These are phyloP conservation scores for Sporothrix phasma DNA, from an alignment of 2,329 filamentous ascomycete species.

Conservation along the genomic window DNA sequence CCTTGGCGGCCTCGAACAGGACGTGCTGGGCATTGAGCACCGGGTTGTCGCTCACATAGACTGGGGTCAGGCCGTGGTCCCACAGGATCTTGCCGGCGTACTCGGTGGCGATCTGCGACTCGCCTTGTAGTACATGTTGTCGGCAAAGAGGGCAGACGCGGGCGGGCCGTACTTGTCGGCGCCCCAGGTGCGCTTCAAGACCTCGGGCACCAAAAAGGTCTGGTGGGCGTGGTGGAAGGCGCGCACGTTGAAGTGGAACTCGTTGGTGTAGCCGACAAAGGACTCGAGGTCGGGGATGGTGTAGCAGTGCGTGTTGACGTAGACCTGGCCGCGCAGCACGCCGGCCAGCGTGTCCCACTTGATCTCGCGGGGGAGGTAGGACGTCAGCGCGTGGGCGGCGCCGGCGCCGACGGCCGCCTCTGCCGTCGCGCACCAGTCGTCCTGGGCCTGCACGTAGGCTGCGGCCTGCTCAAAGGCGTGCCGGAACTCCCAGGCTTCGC, in stretches of 20 bases:
- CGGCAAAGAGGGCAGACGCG: conserved; percentile 41
- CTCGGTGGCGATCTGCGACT: conserved; percentile 55
- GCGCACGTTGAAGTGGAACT: conserved; percentile 57
- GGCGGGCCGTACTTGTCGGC: conserved; percentile 19
- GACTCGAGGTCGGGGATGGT: conserved; percentile 59
- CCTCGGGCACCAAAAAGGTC: conserved; percentile 56
- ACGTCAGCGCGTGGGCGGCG: conserved; percentile 38
- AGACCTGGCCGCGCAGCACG: conserved; percentile 55
- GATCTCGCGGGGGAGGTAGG: conserved; percentile 52
- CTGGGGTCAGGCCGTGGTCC: conserved; percentile 53
- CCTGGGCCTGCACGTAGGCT: conserved; percentile 46
- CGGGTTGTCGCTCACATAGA: conserved; percentile 63
- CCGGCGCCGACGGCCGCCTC: conserved; percentile 40
- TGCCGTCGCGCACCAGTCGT: conserved; percentile 57
- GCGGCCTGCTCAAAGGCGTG: conserved; percentile 56
- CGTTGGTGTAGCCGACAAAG: conserved; percentile 60
- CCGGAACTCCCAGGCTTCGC: conserved; percentile 60
- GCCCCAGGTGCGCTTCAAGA: conserved; percentile 48
- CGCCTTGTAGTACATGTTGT: conserved; percentile 64
- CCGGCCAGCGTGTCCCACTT: conserved; percentile 54
- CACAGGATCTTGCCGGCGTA: conserved; percentile 57
- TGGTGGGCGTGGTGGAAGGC: conserved; percentile 64
- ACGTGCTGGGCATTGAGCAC: conserved; percentile 61
- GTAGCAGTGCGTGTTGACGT: conserved; percentile 64
- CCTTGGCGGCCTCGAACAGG: conserved; percentile 54